phyloP scores from a whole-genome alignment of 2,329 filamentous ascomycete species.

The Botrytis aclada region DNA sequence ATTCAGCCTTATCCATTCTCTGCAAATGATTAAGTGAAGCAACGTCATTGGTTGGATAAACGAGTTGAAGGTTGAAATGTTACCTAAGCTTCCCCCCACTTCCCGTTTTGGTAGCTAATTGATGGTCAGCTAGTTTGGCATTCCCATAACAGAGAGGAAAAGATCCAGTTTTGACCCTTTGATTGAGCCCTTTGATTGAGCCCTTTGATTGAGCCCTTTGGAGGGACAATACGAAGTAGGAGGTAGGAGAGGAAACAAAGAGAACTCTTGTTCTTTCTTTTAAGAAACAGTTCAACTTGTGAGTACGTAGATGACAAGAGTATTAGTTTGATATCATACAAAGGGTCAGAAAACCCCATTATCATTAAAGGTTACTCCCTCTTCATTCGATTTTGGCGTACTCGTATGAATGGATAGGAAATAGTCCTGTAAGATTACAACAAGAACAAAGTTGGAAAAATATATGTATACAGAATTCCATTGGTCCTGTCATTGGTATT shows the following conservation, averaged over 20 bases:
- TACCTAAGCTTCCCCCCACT: neutral
- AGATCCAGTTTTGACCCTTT: neutral
- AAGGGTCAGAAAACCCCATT: neutral
- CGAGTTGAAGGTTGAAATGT: neutral
- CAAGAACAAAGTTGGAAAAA: neutral
- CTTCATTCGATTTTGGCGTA: no score
- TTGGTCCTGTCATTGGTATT: neutral
- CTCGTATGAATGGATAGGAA: neutral
- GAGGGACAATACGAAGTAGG: no score
- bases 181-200: neutral
- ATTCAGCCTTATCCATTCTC: constrained; percentile 11
- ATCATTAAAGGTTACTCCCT: no score
- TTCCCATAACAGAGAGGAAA: neutral
- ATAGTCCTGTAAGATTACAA: neutral
- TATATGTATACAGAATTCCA: no score
- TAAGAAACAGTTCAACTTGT: no score
- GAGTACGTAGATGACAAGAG: neutral
- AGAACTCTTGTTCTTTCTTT: no score
- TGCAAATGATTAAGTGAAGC: neutral
- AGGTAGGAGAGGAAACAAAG: neutral
- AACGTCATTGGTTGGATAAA: neutral
- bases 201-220: neutral
- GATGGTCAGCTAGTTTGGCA: neutral
- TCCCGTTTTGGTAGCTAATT: neutral
- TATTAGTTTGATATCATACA: neutral